Evolutionary conservation across 257 asterid genomes (phyloP), one percentile per base, ranked within the genome.

Genomic region (Solanum acaule): DNA sequence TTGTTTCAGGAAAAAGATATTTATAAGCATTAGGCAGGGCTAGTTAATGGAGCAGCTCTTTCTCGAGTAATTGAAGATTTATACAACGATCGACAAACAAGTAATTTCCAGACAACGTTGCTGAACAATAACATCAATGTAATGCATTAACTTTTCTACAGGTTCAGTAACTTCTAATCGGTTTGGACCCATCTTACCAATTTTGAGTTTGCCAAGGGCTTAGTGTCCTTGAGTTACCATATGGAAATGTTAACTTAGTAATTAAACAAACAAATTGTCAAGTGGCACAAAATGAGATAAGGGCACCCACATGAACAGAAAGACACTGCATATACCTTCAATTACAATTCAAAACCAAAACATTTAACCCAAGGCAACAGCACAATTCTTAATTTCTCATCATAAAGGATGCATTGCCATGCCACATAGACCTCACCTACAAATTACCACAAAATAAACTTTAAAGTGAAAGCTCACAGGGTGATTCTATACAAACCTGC

Each of bases 401-500:
- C n/a, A n/a, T n/a, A n/a, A n/a, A n/a, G n/a, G n/a, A n/a, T n/a
- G n/a, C n/a, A n/a, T n/a, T n/a, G 67, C 67, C 85, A 46, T 27
- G 27, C 49, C 40, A 81, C 25, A 25, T 78, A 44, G 85, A 46
- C 10, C 85, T 81, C 85, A 81, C 40, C 67, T 81, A 16, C 67
- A 15, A 44, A 81, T 44, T 27, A 44, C 25, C 40, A 27, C 65
- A 27, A 81, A 15, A 78, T 10, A 81, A 44, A 31, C 67, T 44
- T 44, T 44, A 81, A 44, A 81, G 27, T 27, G 85, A 79, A 79
- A 16, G 14, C 35, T 42, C 49, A 10, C 22, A 77, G 40, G 78
- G 49, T 73, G 46, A 76, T 35, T 46, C 67, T 81, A 76, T 44
- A 89, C 92, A 86, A 89, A 97, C 99, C 99, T 97, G 99, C 96